These are phyloP conservation scores for Didymosphaeria variabile DNA, from an alignment of 2,329 filamentous ascomycete species.

Conservation along the genomic window DNA sequence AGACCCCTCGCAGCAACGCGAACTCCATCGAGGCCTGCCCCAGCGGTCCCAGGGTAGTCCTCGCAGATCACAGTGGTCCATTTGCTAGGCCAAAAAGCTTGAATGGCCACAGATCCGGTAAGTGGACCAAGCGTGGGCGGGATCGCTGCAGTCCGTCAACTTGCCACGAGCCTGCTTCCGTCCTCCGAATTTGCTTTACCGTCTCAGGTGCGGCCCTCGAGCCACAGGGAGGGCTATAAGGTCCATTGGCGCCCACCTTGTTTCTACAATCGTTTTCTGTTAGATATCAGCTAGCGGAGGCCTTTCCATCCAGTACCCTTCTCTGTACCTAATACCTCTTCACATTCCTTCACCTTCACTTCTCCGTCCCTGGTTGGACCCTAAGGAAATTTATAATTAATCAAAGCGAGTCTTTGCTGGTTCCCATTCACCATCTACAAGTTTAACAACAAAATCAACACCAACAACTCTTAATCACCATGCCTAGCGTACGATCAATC, in stretches of 20 bases:
- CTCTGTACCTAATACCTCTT: slow-evolving; percentile 46
- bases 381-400: slow-evolving; percentile 47
- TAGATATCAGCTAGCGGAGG: slow-evolving; percentile 46
- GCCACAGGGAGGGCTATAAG: slow-evolving; percentile 46
- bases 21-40: slow-evolving; percentile 39
- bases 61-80: slow-evolving; percentile 39
- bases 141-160: slow-evolving; percentile 40
- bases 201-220: slow-evolving; percentile 49
- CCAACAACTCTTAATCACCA: slow-evolving; percentile 45
- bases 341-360: slow-evolving; percentile 48
- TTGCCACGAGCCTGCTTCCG: slow-evolving; percentile 45
- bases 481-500: slow-evolving; percentile 50
- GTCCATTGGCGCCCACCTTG: slow-evolving; percentile 49
- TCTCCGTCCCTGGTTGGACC: slow-evolving; percentile 54
- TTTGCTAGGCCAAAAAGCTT: slow-evolving; percentile 44
- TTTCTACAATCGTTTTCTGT: slow-evolving; percentile 50
- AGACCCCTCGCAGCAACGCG: slow-evolving; percentile 31
- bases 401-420: slow-evolving; percentile 52
- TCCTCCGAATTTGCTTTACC: slow-evolving; percentile 48
- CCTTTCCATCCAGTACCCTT: slow-evolving; percentile 39
- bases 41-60: slow-evolving; percentile 36
- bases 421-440: slow-evolving; percentile 34
- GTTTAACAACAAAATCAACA: slow-evolving; percentile 25
- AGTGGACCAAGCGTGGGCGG: slow-evolving; percentile 43
- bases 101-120: slow-evolving; percentile 40